Base-by-base conservation (phyloP, 1,284 basidiomycete genomes). In the Tetrapyrgos nigripes region DNA sequence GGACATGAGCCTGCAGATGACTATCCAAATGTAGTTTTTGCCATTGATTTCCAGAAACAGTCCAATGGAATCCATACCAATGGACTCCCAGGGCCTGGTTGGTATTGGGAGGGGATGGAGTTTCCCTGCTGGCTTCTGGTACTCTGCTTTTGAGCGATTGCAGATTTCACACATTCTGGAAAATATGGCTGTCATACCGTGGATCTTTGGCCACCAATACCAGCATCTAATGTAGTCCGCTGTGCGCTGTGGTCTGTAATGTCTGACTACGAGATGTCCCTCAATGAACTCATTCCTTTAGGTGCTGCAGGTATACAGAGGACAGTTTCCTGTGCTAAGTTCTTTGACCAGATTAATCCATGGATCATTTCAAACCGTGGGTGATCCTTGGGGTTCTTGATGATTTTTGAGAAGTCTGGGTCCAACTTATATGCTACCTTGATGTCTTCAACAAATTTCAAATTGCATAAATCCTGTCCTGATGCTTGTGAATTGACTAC, bases 61-160 rank as follows among this genome's bases (percentile, higher is more conserved):
- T 0, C 74, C 71, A 0, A 77, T 57, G 24, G 76, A 77, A 59
- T 77, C 76, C 67, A 77, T 77, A 1, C 71, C 70, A 9, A 76
- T 72, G 0, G 68, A 70, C 54, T 70, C 64, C 69, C 73, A 75
- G 3, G 73, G 74, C 52, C 64, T 60, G 8, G 40, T 58, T 4
- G 70, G 70, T n/a, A 75, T 59, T 2, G 68, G 68, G 21, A 77
- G 53, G 10, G 60, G 19, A 51, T 76, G 70, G 1, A 74, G 52
- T 40, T 69, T 61, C 5, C 76, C 74, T 1, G 53, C 14, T 1
- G 72, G 68, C 26, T 53, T 53, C 17, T 52, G 29, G n/a, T 65
- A 68, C 0, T 48, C 28, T 0, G 37, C 24, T 26, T 76, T 74
- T 3, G 67, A 46, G 0, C 46, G 49, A n/a, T 71, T 69, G 53